Percentiles rank a stretch among this genome's conserved stretches.
Conservation (phyloP, 1,284 basidiomycete species). For the Butyriboletus pseudospeciosus region DNA sequence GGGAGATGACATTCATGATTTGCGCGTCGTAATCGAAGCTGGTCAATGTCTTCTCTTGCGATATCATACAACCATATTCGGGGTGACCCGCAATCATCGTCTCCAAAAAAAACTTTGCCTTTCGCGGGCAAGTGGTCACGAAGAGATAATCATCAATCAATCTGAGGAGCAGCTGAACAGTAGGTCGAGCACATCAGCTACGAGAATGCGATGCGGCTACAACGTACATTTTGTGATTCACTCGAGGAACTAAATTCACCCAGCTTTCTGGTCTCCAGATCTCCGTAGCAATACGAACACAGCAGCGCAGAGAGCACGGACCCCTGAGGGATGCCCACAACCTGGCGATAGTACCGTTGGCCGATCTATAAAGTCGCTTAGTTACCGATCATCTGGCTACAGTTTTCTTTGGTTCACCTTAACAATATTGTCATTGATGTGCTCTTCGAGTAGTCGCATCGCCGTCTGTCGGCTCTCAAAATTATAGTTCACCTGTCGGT, state of each 20-base stretch:
- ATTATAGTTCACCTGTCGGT: constrained; percentile 56
- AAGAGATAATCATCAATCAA: constrained; percentile 94
- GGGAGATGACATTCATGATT: constrained; percentile 50
- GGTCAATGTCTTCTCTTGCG: constrained; percentile 81
- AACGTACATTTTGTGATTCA: constrained; percentile 55
- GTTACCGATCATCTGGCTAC: neutral
- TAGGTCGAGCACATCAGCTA: neutral
- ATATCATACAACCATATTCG: constrained; percentile 90
- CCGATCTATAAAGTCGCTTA: constrained; percentile 57
- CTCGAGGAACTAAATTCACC: constrained; percentile 55
- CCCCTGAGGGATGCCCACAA: constrained; percentile 93
- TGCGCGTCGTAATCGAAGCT: constrained; percentile 74
- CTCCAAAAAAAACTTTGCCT: constrained; percentile 70
- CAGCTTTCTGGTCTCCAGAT: constrained; percentile 63
- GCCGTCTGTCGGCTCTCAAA: constrained; percentile 57
- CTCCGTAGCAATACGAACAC: constrained; percentile 92
- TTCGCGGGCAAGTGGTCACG: constrained; percentile 64
- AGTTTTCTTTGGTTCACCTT: constrained; percentile 48
- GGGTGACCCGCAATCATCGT: constrained; percentile 85
- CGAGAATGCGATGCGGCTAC: neutral
- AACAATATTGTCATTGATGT: constrained; percentile 89
- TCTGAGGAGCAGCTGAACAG: constrained; percentile 66
- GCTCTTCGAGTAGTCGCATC: constrained; percentile 76
- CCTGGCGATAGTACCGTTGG: constrained; percentile 74
- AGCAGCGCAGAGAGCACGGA: constrained; percentile 86